Base-by-base conservation (phyloP, 495 filamentous ascomycete genomes). In the Penicillium daleae region DNA sequence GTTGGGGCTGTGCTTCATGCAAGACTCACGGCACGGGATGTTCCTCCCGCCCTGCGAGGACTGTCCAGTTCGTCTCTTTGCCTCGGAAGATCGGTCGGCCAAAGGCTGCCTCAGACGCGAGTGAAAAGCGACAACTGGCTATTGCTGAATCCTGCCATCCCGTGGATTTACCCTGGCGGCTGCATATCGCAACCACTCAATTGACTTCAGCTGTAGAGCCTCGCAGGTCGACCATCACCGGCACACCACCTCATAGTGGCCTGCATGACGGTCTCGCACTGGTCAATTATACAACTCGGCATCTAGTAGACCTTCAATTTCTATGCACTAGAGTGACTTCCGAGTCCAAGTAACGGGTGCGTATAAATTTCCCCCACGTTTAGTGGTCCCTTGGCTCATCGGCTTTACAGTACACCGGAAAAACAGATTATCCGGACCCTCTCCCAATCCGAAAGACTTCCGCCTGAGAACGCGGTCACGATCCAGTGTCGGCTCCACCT, bases 391-490 rank as follows among this genome's bases (percentile, higher is more conserved):
- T 61, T 64, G 69, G 48, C 66, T 74, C 66, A 72, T 46, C 48
- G 33, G 56, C 54, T 57, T 54, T 54, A 63, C 51, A 50, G 65
- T 19, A 31, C 6, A 48, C 57, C 77, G 78, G 78, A 80, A 78
- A 76, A 80, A 80, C 76, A 57, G 59, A 54, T 57, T 46, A 65
- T 76, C 78, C 78, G 78, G 63, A 60, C 59, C 64, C 22, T 56
- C 64, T 56, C 65, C 62, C 64, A 64, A 61, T 53, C 68, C 62
- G 64, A 71, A 77, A 73, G 70, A 66, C 65, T 74, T 74, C 61
- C 64, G 66, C 62, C 66, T 71, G 59, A 56, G 51, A 63, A 73
- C 76, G 74, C 71, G 70, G 64, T 66, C 71, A 69, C 66, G 62
- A 60, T 46, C 35, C 42, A 56, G 39, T 37, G 52, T 40, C 55